A percentile compares a stretch with the other conserved stretches of the same genome.
Evolutionary conservation across 768 basidiomycete species (phyloP).

Genomic region (Phaeotremella skinneri): DNA sequence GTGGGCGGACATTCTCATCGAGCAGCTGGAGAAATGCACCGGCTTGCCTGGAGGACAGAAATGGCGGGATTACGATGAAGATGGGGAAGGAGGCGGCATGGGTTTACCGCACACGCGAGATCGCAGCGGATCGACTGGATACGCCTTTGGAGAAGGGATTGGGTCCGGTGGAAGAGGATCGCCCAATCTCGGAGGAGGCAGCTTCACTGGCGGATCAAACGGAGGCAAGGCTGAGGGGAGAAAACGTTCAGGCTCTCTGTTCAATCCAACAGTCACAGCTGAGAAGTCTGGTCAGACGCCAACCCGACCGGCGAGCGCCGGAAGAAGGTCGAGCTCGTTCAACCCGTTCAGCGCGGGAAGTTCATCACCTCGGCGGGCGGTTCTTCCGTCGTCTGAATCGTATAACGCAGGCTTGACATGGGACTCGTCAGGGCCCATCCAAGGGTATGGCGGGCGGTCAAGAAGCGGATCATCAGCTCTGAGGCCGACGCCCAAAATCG

Average conservation of each 20-base stretch:
- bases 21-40: constrained; percentile 61
- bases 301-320: constrained; percentile 13
- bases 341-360: constrained; percentile 30
- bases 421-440: constrained; percentile 36
- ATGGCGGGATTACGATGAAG: constrained; percentile 60
- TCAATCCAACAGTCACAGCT: neutral
- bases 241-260: constrained; percentile 3
- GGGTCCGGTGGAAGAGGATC: constrained; percentile 24
- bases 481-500: constrained; percentile 11
- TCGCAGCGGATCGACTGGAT: constrained; percentile 22
- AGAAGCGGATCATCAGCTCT: constrained; percentile 15
- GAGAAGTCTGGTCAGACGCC: constrained; percentile 6
- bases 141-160: constrained; percentile 47
- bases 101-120: neutral
- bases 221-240: neutral
- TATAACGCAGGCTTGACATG: constrained; percentile 42
- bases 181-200: neutral
- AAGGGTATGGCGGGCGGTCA: constrained; percentile 9
- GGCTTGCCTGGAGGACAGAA: constrained; percentile 65
- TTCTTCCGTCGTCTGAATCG: constrained; percentile 22
- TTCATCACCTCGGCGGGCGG: constrained; percentile 8
- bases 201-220: neutral
- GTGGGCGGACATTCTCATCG: constrained; percentile 75
- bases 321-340: constrained; percentile 24
- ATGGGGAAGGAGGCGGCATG: constrained; percentile 26